These are phyloP conservation scores for Microsporum canis DNA, from an alignment of 2,329 filamentous ascomycete species.

Conservation along the genomic window DNA sequence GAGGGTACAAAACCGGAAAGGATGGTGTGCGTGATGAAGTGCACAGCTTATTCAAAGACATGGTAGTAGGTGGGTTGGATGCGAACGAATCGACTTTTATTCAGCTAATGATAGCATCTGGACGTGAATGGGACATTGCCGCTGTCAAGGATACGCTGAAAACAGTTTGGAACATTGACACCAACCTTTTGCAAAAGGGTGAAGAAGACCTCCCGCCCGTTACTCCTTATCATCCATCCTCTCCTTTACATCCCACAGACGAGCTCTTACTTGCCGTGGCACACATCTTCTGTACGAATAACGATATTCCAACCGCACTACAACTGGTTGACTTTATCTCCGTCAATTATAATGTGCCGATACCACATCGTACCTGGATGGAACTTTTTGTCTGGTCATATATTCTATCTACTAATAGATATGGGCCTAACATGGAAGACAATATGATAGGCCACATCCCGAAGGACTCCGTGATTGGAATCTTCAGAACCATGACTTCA, in stretches of 20 bases:
- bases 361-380: conserved; percentile 51
- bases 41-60: conserved; percentile 36
- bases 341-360: conserved; percentile 44
- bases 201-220: conserved; percentile 24
- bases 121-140: conserved; percentile 41
- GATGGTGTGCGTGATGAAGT: conserved; percentile 28
- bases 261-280: conserved; percentile 55
- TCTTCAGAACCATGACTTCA: conserved; percentile 51
- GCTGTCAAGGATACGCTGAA: conserved; percentile 40
- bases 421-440: conserved; percentile 23
- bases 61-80: conserved; percentile 35
- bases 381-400: conserved; percentile 58
- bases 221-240: conserved; percentile 36
- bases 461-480: conserved; percentile 35
- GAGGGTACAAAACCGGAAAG: conserved; percentile 22
- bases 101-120: conserved; percentile 42
- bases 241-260: conserved; percentile 47
- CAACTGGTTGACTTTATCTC: conserved; percentile 54
- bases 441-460: conserved; percentile 27
- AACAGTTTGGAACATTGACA: conserved; percentile 45
- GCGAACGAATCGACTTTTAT: conserved; percentile 44
- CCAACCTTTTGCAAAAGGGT: conserved; percentile 31
- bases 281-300: conserved; percentile 56
- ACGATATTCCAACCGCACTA: conserved; percentile 48
- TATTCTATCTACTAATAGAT: conserved; percentile 40